phyloP scores from a whole-genome alignment of 108 stramenopile genomes.

The Fragilaria crotonensis region DNA sequence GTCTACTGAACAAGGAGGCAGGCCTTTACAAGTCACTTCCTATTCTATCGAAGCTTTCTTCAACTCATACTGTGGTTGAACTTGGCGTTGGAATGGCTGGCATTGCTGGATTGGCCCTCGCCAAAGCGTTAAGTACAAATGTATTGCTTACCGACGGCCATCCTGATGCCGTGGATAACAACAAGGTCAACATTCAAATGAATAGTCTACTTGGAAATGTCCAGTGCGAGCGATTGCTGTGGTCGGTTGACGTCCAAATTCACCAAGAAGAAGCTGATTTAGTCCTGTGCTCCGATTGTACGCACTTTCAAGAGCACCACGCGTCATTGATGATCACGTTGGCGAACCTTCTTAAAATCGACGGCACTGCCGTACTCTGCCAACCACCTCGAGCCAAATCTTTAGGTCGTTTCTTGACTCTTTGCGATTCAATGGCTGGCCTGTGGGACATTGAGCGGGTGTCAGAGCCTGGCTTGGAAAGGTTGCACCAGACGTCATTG shows the following conservation, averaged over 20 bases:
- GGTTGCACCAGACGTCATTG: constrained; percentile 12
- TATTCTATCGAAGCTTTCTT: neutral
- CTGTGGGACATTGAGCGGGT: neutral
- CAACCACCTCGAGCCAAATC: constrained; percentile 69
- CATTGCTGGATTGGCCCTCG: constrained; percentile 46
- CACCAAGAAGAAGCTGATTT: constrained; percentile 8
- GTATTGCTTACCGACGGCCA: constrained; percentile 72
- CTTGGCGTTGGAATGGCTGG: constrained; percentile 63
- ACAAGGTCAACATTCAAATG: constrained; percentile 28
- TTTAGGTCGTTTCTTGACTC: constrained; percentile 34
- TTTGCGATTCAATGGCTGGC: constrained; percentile 23
- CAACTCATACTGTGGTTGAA: constrained; percentile 6
- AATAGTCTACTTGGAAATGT: neutral
- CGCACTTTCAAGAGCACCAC: constrained; percentile 79
- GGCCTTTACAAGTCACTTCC: neutral
- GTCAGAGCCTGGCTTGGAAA: constrained; percentile 12
- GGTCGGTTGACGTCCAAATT: neutral
- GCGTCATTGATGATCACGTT: constrained; percentile 50
- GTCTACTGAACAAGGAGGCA: neutral
- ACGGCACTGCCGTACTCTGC: constrained; percentile 55
- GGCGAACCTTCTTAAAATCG: constrained; percentile 39
- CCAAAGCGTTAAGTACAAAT: constrained; percentile 14
- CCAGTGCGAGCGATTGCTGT: neutral
- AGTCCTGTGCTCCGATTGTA: constrained; percentile 62
- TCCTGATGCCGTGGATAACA: constrained; percentile 57